Conservation (phyloP, 768 basidiomycete genomes). For the Clitopilus hobsonii region DNA sequence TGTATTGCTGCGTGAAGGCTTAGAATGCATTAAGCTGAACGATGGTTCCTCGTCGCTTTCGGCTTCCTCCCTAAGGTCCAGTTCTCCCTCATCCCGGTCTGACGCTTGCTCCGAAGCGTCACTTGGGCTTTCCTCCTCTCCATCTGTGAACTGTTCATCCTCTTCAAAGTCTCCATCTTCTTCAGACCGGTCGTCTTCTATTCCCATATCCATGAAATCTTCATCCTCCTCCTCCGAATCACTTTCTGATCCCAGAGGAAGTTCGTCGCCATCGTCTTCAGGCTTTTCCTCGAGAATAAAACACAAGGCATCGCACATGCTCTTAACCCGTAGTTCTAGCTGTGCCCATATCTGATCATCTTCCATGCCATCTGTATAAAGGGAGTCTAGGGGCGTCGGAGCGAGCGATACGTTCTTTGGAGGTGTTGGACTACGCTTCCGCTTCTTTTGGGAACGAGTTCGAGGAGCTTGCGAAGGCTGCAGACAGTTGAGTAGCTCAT, state of each 20-base stretch:
- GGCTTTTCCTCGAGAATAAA: constrained; percentile 53
- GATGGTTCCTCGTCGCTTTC: constrained; percentile 25
- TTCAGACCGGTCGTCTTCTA: constrained; percentile 24
- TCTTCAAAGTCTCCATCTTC: constrained; percentile 17
- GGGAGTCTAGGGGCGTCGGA: constrained; percentile 68
- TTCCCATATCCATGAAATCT: constrained; percentile 10
- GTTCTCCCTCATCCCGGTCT: constrained; percentile 20
- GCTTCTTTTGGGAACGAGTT: constrained; percentile 64
- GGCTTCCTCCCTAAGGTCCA: constrained; percentile 31
- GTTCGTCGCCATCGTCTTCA: not conserved
- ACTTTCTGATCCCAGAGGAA: constrained; percentile 19
- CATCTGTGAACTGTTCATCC: constrained; percentile 10
- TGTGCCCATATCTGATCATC: constrained; percentile 93
- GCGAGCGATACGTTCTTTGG: constrained; percentile 30
- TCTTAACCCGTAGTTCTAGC: constrained; percentile 74
- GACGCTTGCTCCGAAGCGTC: constrained; percentile 11
- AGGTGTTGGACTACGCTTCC: constrained; percentile 35
- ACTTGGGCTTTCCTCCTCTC: constrained; percentile 18
- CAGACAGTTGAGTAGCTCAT: constrained; percentile 62
- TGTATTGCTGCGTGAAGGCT: constrained; percentile 10
- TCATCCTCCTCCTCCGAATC: constrained; percentile 16
- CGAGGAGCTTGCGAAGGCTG: constrained; percentile 65
- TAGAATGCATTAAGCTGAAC: constrained; percentile 17
- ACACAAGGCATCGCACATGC: constrained; percentile 66
- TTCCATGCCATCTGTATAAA: constrained; percentile 77